phyloP scores from a whole-genome alignment of 257 asterid species.

The Fraxinus excelsior region DNA sequence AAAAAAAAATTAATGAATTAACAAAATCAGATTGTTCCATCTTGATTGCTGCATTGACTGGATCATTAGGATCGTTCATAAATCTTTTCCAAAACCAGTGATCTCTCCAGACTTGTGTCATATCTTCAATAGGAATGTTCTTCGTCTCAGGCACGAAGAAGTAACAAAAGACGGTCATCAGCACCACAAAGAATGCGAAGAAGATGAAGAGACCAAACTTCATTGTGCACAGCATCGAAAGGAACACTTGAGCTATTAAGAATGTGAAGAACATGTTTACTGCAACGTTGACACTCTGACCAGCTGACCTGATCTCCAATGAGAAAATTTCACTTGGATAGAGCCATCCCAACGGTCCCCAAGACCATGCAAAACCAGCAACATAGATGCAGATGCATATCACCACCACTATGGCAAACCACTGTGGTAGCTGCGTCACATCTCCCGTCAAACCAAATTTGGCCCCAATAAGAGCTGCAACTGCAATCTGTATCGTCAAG shows the following conservation, averaged over 20 bases:
- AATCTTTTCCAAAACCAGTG: conserved; percentile 8
- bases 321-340: conserved; percentile 11
- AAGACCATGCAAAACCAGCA: conserved; percentile 2
- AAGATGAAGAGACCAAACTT: conserved; percentile 13
- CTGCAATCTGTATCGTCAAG: neutral
- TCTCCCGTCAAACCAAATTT: neutral
- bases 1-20: neutral
- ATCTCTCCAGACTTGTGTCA: conserved; percentile 8
- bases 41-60: neutral
- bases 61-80: neutral
- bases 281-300: neutral
- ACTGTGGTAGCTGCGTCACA: neutral
- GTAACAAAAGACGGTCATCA: neutral
- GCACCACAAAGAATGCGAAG: neutral
- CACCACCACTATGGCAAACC: neutral
- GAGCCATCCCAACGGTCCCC: conserved; percentile 17
- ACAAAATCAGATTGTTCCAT: neutral
- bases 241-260: neutral
- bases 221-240: neutral
- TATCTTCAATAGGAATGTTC: conserved; percentile 9
- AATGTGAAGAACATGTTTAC: conserved; percentile 11
- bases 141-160: conserved; percentile 1
- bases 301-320: conserved; percentile 1
- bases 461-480: neutral
- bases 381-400: neutral